Evolutionary conservation across 1,284 basidiomycete species (phyloP).

Genomic region (Abortiporus biennis): DNA sequence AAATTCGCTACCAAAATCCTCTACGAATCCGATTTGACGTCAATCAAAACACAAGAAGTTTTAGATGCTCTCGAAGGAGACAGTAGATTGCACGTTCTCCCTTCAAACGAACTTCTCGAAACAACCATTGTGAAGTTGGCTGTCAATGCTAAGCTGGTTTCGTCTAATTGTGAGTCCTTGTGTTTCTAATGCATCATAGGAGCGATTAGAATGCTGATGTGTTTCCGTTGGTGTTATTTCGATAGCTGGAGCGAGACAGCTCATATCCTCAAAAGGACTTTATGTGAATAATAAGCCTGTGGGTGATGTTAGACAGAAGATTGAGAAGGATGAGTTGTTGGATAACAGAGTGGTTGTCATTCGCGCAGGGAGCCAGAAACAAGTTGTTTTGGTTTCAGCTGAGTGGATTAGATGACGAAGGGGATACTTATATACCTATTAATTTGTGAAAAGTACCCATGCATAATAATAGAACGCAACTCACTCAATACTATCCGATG

Average conservation of each 20-base stretch:
- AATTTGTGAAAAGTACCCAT: too few relatives aligned
- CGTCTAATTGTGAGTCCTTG: conserved; percentile 46
- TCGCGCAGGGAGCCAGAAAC: conserved; percentile 71
- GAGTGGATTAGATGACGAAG: too few relatives aligned
- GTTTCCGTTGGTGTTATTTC: conserved; percentile 4
- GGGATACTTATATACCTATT: too few relatives aligned
- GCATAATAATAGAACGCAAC: too few relatives aligned
- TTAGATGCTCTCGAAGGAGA: conserved; percentile 54
- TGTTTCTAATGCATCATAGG: background rate
- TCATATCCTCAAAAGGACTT: conserved; percentile 46
- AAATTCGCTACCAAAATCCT: conserved; percentile 54
- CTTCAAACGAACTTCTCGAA: conserved; percentile 37
- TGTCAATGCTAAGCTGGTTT: conserved; percentile 40
- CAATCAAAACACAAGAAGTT: conserved; percentile 41
- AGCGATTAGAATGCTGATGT: background rate
- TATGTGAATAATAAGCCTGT: conserved; percentile 46
- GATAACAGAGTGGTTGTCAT: conserved; percentile 62
- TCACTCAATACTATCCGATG: too few relatives aligned
- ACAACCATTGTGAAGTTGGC: conserved; percentile 50
- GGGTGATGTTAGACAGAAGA: conserved; percentile 33
- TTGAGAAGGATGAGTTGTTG: conserved; percentile 50
- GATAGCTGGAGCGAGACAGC: conserved; percentile 47
- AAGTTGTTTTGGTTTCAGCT: conserved; percentile 64
- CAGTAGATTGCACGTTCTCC: conserved; percentile 44
- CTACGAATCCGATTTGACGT: conserved; percentile 45